Base-by-base conservation (phyloP, 1,139 yeast genomes). In the Arxiozyma telluris region DNA sequence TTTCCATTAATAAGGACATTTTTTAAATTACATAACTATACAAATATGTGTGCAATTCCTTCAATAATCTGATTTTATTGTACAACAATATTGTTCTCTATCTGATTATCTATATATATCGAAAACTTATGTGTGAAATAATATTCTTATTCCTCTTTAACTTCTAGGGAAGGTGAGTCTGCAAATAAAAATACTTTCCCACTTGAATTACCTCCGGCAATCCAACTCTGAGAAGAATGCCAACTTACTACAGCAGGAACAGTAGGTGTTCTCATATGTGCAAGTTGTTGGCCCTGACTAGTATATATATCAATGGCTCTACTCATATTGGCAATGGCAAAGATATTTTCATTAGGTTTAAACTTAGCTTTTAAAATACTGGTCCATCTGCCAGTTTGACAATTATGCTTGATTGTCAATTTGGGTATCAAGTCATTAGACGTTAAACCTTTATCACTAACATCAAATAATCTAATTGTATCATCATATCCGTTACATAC, bases 361-460 rank as follows among this genome's bases (percentile, higher is more conserved):
- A 97, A 93, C 63, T 82, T 78, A 0, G 96, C 82, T 63, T 90
- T 89, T 54, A 93, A 73, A 51, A 93, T 91, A 1, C 96, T 84
- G 0, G 93, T 96, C 98, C 98, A 93, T 58, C 96, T 74, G 0
- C 98, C 98, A 0, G 96, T 86, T 68, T 91, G 96, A 71, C 98
- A 93, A 64, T 91, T 91, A 68, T 93, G 98, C 57, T 79, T 80
- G 51, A 93, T 76, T 12, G 80, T 80, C 34, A 80, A 77, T 42
- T 77, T 67, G 0, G 96, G 94, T 15, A 63, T 65, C 38, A 89
- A 63, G 54, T 64, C 68, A 4, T 59, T 61, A 17, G 64, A 54
- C 17, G 62, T 54, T 15, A 65, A 56, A 2, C 58, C 53, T 11
- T 54, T 47, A 4, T 65, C 49, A 5, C 57, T 65, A 22, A 71